Evolutionary conservation across 352 stramenopile species (phyloP), one percentile per base, ranked within the genome.

Genomic region (Aphanomyces stellatus): DNA sequence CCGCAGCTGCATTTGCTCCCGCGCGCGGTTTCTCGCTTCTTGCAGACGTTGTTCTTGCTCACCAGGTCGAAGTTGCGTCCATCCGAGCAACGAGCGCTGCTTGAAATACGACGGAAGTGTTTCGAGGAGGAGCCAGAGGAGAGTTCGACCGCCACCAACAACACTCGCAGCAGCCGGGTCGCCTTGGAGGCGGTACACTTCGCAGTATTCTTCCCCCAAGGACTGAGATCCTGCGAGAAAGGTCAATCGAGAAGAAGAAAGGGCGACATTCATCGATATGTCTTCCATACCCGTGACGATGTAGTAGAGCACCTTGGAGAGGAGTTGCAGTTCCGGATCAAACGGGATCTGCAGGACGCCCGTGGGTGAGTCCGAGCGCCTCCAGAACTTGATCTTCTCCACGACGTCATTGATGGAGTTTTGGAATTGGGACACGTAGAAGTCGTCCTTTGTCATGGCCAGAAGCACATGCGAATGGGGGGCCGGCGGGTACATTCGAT

Each of bases 131-230:
- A 95, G 69, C 85, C 82, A 93, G 22, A 81, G 37, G 28, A 79
- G 46, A 35, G 89, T 85, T 2, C 79, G 74, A 5, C 60, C 34
- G 46, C 72, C 60, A 8, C 55, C 37, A n/a, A 87, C 74, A 55
- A 79, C 77, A 17, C 48, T 48, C n/a, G 86, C 61, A 0, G 53
- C 34, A 0, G 22, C 53, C 0, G 27, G 24, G 53, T 34, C 53
- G 11, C 41, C 37, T 15, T 69, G 40, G 1, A 93, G 79, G 34
- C 85, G 85, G 49, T 93, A 78, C 13, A 93, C 75, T 53, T 93
- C 85, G 48, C 87, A 93, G 65, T 89, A 95, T 53, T 95, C 87
- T 65, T 95, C 87, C 8, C 87, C 87, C n/a, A 95, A 76, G 37
- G 85, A 93, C 62, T 95, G 87, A 42, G 24, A 43, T 22, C 60